These are phyloP conservation scores for Pseudogymnoascus sp. DNA, from an alignment of 2,329 filamentous ascomycete genomes.

Conservation along the genomic window DNA sequence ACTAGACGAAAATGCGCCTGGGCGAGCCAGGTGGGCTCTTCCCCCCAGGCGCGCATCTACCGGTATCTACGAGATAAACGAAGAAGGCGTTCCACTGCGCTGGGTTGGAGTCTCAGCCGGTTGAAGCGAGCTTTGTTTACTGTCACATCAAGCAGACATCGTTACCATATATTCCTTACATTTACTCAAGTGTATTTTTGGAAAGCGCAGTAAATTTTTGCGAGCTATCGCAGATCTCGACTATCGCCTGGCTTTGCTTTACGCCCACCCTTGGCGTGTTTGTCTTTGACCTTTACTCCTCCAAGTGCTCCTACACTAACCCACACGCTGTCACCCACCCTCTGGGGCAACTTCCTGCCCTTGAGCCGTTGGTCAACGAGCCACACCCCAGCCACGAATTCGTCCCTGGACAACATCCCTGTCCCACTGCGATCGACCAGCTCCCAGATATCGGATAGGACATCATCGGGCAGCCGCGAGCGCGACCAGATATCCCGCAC, in stretches of 20 bases:
- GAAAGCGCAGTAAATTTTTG: neutral
- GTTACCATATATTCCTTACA: neutral
- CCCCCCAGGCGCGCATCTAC: constrained; percentile 53
- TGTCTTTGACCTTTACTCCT: constrained; percentile 24
- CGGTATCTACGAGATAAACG: constrained; percentile 50
- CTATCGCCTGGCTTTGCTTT: constrained; percentile 1
- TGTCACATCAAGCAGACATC: neutral
- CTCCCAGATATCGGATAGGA: constrained; percentile 71
- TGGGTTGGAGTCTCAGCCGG: constrained; percentile 42
- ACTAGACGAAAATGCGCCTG: constrained; percentile 59
- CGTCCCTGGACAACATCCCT: constrained; percentile 56
- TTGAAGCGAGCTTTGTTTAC: constrained; percentile 18
- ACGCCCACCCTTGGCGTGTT: constrained; percentile 1
- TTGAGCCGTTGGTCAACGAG: constrained; percentile 74
- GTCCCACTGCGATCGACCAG: constrained; percentile 55
- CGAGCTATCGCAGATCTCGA: neutral
- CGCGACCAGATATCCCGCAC: constrained; percentile 70
- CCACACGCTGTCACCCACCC: constrained; percentile 71
- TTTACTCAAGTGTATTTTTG: neutral
- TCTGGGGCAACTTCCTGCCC: constrained; percentile 68
- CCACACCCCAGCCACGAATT: constrained; percentile 82
- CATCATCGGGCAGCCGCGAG: constrained; percentile 59
- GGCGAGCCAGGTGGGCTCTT: constrained; percentile 61
- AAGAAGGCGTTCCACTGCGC: constrained; percentile 53
- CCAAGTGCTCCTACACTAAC: constrained; percentile 51